Evolutionary conservation across 768 basidiomycete species (phyloP).

Genomic region (Lentinus tigrinus): DNA sequence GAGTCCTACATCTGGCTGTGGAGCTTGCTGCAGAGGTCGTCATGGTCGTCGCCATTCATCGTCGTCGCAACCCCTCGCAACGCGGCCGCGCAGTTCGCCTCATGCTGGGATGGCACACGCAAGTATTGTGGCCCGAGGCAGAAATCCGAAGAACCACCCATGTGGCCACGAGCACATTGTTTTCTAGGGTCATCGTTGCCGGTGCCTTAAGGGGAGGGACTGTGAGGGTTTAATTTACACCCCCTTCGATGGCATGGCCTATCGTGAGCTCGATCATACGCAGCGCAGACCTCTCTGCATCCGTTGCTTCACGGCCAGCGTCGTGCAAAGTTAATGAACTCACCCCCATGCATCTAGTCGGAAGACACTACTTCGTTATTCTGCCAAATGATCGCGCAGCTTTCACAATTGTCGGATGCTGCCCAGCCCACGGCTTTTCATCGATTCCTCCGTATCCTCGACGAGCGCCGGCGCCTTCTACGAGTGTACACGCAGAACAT

Average conservation of each 20-base stretch:
- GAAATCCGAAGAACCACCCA: neutral
- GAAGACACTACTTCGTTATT: conserved; percentile 75
- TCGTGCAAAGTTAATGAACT: neutral
- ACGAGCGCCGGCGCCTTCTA: conserved; percentile 72
- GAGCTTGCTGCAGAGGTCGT: neutral
- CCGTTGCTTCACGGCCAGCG: neutral
- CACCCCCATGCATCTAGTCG: conserved; percentile 42
- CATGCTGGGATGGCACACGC: neutral
- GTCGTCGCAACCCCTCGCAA: conserved; percentile 3
- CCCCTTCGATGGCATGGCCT: neutral
- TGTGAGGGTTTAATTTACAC: no score
- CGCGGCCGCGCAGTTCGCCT: neutral
- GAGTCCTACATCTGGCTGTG: conserved; percentile 28
- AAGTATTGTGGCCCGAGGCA: neutral
- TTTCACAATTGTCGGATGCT: conserved; percentile 68
- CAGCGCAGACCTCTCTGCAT: neutral
- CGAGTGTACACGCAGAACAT: conserved; percentile 95
- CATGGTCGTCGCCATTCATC: neutral
- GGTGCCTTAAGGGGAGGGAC: no score
- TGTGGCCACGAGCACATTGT: neutral
- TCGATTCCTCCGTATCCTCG: conserved; percentile 66
- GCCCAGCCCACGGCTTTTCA: conserved; percentile 85
- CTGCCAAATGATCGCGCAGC: conserved; percentile 86
- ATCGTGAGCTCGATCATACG: neutral
- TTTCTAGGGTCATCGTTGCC: neutral